phyloP scores from a whole-genome alignment of 306 rosid genomes.

The Ochetophila trinervis region DNA sequence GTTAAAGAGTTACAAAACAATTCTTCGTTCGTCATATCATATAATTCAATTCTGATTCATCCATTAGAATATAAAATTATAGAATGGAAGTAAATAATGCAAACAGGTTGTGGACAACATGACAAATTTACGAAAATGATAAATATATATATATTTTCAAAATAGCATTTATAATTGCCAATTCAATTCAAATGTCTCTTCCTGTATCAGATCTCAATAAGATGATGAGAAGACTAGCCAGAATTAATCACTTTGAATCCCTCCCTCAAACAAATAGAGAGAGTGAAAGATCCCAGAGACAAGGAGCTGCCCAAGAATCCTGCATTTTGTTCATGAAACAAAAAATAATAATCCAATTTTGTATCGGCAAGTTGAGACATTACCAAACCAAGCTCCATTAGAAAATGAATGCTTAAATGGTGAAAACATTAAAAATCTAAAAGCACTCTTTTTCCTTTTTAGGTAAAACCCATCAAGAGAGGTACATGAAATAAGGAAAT shows the following conservation, averaged over 20 bases:
- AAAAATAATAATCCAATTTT: no score
- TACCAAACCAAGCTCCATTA: no score
- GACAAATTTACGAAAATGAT: neutral
- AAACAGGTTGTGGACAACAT: neutral
- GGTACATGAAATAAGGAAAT: neutral
- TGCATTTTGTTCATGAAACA: no score
- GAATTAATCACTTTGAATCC: neutral
- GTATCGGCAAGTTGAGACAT: no score
- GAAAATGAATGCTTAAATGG: no score
- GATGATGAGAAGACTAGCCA: neutral
- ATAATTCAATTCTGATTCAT: no score
- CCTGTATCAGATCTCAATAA: neutral
- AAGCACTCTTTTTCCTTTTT: neutral
- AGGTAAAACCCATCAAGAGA: neutral
- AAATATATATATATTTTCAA: neutral
- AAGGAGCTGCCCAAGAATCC: no score
- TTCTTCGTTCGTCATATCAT: no score
- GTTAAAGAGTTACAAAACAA: no score
- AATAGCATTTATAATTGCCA: neutral
- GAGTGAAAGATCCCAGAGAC: neutral
- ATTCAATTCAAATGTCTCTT: neutral
- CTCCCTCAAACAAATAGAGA: neutral
- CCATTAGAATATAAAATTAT: neutral
- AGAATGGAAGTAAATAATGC: neutral
- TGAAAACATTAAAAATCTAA: neutral